Evolutionary conservation across 306 rosid genomes (phyloP).

Genomic region (Citrullus amarus): DNA sequence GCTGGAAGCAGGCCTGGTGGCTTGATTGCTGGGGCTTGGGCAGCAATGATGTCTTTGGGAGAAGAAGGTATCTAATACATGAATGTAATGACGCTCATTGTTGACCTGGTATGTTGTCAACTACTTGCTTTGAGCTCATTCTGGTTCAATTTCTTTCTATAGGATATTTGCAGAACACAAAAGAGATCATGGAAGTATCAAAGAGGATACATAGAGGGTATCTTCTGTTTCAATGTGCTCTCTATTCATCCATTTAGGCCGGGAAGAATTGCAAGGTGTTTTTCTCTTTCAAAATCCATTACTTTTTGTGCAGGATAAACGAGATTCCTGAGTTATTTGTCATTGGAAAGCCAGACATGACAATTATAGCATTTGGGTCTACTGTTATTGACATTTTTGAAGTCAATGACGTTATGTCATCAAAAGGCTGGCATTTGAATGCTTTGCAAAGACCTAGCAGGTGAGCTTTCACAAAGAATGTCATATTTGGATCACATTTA

Average conservation of each 20-base stretch:
- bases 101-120: neutral
- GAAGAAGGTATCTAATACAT: constrained; percentile 48
- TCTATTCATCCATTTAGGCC: neutral
- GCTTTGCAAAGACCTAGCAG: constrained; percentile 94
- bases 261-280: neutral
- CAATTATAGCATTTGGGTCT: constrained; percentile 77
- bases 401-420: constrained; percentile 79
- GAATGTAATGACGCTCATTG: neutral
- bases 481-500: neutral
- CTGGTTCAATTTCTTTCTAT: constrained; percentile 15
- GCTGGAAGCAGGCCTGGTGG: constrained; percentile 98
- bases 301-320: constrained; percentile 45
- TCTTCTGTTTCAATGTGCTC: neutral
- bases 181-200: constrained; percentile 69
- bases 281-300: constrained; percentile 4
- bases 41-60: constrained; percentile 88
- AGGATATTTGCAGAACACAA: constrained; percentile 84
- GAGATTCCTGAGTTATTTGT: constrained; percentile 69
- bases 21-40: constrained; percentile 97
- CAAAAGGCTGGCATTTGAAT: constrained; percentile 98
- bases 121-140: constrained; percentile 13
- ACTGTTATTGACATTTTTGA: constrained; percentile 75
- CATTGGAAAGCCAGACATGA: constrained; percentile 85
- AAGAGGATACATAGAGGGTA: constrained; percentile 69
- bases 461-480: constrained; percentile 18